These are phyloP conservation scores for Fusarium liriodendri DNA, from an alignment of 2,329 filamentous ascomycete species.

Conservation along the genomic window DNA sequence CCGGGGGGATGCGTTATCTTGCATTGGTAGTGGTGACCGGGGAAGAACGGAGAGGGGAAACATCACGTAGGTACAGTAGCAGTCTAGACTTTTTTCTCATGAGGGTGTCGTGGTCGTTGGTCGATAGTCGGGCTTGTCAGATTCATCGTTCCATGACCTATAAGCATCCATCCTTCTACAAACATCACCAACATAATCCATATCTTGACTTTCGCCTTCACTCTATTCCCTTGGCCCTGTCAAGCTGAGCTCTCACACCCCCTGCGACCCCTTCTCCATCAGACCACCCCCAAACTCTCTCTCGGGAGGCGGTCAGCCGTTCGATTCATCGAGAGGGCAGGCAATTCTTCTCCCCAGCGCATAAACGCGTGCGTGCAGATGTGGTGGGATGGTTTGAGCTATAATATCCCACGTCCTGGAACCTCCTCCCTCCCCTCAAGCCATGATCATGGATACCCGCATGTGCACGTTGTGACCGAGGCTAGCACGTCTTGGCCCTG, in stretches of 20 bases:
- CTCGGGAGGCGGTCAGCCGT: constrained; percentile 16
- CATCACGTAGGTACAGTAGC: background rate
- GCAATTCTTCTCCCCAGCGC: background rate
- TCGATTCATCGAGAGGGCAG: background rate
- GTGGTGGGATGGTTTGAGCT: constrained; percentile 17
- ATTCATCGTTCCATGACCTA: background rate
- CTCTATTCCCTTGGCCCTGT: background rate
- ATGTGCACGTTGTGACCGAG: constrained; percentile 28
- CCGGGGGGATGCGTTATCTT: constrained; percentile 37
- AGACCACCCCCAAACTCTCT: constrained; percentile 4
- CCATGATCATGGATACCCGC: constrained; percentile 24
- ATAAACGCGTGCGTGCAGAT: constrained; percentile 18
- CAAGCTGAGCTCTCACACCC: background rate
- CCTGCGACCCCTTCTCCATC: background rate
- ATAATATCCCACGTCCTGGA: constrained; percentile 4
- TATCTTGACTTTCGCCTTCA: background rate
- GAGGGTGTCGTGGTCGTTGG: background rate
- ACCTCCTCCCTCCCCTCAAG: background rate
- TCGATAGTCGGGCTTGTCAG: background rate
- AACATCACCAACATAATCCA: background rate
- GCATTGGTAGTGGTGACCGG: constrained; percentile 28
- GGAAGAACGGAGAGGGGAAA: constrained; percentile 9
- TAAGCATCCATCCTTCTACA: background rate
- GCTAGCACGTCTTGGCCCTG: constrained; percentile 12
- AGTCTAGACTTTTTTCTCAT: background rate